Base-by-base conservation (phyloP, 2,329 filamentous ascomycete species). In the Rutstroemia sp. region DNA sequence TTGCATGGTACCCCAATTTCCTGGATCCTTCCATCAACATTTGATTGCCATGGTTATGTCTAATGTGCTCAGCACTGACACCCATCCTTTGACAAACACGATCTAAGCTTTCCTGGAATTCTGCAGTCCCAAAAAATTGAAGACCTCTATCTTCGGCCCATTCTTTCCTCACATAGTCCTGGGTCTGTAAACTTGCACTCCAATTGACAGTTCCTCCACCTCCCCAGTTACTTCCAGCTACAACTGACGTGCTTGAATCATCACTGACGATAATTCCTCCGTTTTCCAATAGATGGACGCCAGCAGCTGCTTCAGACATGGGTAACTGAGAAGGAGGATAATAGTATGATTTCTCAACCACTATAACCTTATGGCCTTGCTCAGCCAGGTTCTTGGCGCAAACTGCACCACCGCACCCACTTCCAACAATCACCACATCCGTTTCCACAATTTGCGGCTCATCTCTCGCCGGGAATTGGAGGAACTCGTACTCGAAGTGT, bases 121-220 rank as follows among this genome's bases (percentile, higher is more conserved):
- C 84, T 0, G 77, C 70, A 0, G 85, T 85, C 0, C 81, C 83
- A 69, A 95, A 95, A 65, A 95, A 86, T 0, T 80, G 78, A 23
- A 96, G 74, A 0, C 85, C 84, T 16, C 73, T 66, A 49, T 76
- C 71, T 51, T 80, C 75, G 0, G 88, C 85, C 92, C 92, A 96
- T 71, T 96, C 90, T 62, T 82, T 76, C 3, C 91, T 82, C 1
- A 96, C 88, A 61, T 79, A 88, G 25, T 81, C 83, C 67, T 92
- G 89, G 0, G 89, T 87, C 65, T 79, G 75, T 49, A 85, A 73
- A 51, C 74, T 75, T 8, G 81, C 81, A 65, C 79, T 87, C 91
- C 91, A 96, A 71, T 96, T 96, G 64, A 96, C 73, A 0, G 89
- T 90, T 5, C 91, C 91, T 55, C 92, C 92, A 44, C 92, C 92